Evolutionary conservation across 345 rosid species (phyloP).

Genomic region (Syzygium aromaticum): DNA sequence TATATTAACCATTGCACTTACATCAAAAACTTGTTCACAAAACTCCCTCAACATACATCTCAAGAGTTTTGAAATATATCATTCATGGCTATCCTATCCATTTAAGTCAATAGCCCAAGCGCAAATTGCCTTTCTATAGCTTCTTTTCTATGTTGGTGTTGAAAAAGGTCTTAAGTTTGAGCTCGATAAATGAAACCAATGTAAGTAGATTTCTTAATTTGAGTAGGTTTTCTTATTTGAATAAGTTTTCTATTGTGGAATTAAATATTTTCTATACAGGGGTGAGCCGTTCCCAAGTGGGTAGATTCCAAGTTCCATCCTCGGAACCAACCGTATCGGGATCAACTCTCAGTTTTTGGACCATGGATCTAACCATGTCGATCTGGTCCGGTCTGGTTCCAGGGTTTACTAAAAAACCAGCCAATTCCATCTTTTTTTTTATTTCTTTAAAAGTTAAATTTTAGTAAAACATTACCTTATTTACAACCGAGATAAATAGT

Average conservation of each 20-base stretch:
- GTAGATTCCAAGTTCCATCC: neutral
- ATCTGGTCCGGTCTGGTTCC: neutral
- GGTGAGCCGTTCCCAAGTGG: accelerated
- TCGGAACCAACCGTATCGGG: accelerated
- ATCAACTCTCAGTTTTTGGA: neutral
- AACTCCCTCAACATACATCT: neutral
- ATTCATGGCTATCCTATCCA: neutral
- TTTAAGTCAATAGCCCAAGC: neutral
- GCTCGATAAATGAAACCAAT: neutral
- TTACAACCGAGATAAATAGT: neutral
- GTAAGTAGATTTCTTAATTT: neutral
- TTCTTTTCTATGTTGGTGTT: neutral
- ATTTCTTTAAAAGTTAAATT: neutral
- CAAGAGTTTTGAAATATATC: neutral
- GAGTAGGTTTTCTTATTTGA: neutral
- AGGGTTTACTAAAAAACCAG: accelerated
- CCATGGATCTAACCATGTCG: neutral
- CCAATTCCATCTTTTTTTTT: neutral
- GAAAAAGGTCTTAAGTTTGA: neutral
- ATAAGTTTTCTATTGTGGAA: neutral
- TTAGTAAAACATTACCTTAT: neutral
- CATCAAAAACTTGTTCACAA: neutral
- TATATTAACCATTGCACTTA: neutral
- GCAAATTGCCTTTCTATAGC: neutral
- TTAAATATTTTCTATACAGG: neutral